Conservation (phyloP, 1,284 basidiomycete genomes). For the Athelia psychrophila region DNA sequence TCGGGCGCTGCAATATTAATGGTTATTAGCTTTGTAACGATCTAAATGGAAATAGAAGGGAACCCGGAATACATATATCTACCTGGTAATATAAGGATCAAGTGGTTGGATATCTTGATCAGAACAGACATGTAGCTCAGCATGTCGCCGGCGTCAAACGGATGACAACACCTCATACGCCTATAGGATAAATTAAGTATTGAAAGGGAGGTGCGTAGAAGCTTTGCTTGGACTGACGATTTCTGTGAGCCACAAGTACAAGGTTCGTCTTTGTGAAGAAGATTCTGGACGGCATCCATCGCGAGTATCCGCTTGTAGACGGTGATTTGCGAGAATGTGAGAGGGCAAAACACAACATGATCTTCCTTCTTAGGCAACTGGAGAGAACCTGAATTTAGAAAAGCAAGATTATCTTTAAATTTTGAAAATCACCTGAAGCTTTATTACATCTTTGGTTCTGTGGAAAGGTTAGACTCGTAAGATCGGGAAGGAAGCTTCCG, state of each 20-base stretch:
- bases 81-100: slow-evolving; percentile 80
- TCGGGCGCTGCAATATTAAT: slow-evolving; percentile 41
- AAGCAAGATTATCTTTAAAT: background rate
- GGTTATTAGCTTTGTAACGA: too few relatives aligned
- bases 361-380: slow-evolving; percentile 82
- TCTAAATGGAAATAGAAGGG: background rate
- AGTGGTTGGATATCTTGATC: slow-evolving; percentile 84
- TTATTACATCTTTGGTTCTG: slow-evolving; percentile 82
- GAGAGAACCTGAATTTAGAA: slow-evolving; percentile 10
- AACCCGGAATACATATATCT: background rate
- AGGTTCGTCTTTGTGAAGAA: slow-evolving; percentile 62
- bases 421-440: slow-evolving; percentile 50
- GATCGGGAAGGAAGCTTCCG: background rate
- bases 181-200: slow-evolving; percentile 32
- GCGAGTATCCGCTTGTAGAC: slow-evolving; percentile 72
- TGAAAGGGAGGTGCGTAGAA: background rate
- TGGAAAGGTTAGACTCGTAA: slow-evolving; percentile 1
- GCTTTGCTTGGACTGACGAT: slow-evolving; percentile 35
- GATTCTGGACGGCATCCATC: slow-evolving; percentile 59
- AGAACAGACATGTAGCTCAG: slow-evolving; percentile 77
- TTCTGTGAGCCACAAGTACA: slow-evolving; percentile 69
- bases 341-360: slow-evolving; percentile 86
- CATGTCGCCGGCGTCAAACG: slow-evolving; percentile 56
- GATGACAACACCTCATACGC: slow-evolving; percentile 64
- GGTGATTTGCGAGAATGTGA: slow-evolving; percentile 62